These are phyloP conservation scores for Sporisorium iseilematis-ciliati DNA, from an alignment of 1,284 basidiomycete species.

Conservation along the genomic window DNA sequence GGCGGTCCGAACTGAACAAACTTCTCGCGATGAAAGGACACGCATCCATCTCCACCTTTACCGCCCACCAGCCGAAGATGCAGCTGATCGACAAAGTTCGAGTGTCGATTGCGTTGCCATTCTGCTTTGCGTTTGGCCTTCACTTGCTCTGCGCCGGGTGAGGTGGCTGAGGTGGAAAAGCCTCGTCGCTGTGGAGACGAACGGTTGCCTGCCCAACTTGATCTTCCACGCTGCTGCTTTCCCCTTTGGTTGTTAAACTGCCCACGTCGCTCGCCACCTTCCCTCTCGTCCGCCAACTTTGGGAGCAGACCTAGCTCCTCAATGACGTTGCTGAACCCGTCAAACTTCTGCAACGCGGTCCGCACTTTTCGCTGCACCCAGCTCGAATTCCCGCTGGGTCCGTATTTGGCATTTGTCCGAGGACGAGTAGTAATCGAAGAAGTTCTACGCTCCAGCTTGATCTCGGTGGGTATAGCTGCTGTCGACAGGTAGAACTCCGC, in stretches of 20 bases:
- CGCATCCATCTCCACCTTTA: slow-evolving; percentile 68
- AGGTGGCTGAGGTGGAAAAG: slow-evolving; percentile 24
- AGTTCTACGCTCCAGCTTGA: slow-evolving; percentile 43
- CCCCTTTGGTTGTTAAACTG: not conserved
- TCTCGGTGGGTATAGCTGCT: slow-evolving; percentile 13
- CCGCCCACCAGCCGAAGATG: slow-evolving; percentile 57
- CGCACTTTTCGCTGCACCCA: slow-evolving; percentile 15
- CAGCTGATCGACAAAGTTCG: slow-evolving; percentile 65
- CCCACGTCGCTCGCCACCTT: not conserved
- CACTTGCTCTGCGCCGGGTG: slow-evolving; percentile 7
- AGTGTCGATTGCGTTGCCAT: slow-evolving; percentile 55
- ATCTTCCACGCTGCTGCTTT: not conserved
- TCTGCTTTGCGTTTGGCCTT: slow-evolving; percentile 57
- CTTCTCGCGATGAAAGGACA: slow-evolving; percentile 68
- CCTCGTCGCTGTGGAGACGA: not conserved
- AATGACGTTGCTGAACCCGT: slow-evolving; percentile 32
- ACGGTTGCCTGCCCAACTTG: slow-evolving; percentile 13
- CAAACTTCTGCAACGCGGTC: slow-evolving; percentile 26
- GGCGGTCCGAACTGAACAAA: slow-evolving; percentile 67
- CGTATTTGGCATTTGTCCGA: not conserved
- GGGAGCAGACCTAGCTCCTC: slow-evolving; percentile 8
- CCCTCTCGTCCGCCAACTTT: not conserved
- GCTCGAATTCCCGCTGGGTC: not conserved
- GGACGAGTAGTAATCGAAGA: slow-evolving; percentile 14
- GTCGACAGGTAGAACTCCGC: slow-evolving; percentile 37